A percentile compares a stretch with the other conserved stretches of the same genome.
Evolutionary conservation across 495 filamentous ascomycete genomes (phyloP).

Genomic region (Xylaria venustula): DNA sequence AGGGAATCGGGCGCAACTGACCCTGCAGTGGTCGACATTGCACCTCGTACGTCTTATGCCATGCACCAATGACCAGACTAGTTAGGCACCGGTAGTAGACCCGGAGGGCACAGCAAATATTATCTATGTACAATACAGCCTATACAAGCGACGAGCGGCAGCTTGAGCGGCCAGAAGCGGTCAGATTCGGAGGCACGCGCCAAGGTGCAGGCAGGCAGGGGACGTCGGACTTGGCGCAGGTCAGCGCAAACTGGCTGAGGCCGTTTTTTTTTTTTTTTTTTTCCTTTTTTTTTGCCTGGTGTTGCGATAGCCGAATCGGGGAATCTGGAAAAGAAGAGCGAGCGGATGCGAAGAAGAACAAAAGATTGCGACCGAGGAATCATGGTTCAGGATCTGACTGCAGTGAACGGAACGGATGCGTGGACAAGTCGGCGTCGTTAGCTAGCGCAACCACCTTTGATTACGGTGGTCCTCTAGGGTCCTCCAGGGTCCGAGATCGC

Average conservation of each 20-base stretch:
- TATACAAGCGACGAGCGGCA: not conserved
- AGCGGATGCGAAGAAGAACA: not conserved
- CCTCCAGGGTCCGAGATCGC: not conserved
- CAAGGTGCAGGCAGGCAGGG: not conserved
- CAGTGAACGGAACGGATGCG: too few relatives aligned
- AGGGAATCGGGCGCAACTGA: slow-evolving; percentile 16
- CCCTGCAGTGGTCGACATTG: slow-evolving; percentile 51
- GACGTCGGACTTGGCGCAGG: not conserved
- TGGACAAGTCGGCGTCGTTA: not conserved
- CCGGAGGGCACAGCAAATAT: too few relatives aligned
- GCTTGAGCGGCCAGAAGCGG: slow-evolving; percentile 9
- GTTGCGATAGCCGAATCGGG: too few relatives aligned
- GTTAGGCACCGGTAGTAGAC: not conserved
- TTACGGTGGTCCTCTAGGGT: not conserved
- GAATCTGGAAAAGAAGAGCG: not conserved
- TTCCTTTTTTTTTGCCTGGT: too few relatives aligned
- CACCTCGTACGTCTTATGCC: slow-evolving; percentile 17
- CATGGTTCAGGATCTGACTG: not conserved
- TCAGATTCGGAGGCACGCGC: slow-evolving; percentile 2
- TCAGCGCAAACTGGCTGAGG: not conserved
- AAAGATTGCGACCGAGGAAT: not conserved
- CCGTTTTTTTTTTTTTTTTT: not conserved
- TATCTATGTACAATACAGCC: not conserved
- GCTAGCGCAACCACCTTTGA: not conserved
- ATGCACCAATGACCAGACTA: slow-evolving; percentile 7